A percentile compares a stretch with the other conserved stretches of the same genome.
Conservation (phyloP, 768 basidiomycete genomes). For the Pisolithus marmoratus region DNA sequence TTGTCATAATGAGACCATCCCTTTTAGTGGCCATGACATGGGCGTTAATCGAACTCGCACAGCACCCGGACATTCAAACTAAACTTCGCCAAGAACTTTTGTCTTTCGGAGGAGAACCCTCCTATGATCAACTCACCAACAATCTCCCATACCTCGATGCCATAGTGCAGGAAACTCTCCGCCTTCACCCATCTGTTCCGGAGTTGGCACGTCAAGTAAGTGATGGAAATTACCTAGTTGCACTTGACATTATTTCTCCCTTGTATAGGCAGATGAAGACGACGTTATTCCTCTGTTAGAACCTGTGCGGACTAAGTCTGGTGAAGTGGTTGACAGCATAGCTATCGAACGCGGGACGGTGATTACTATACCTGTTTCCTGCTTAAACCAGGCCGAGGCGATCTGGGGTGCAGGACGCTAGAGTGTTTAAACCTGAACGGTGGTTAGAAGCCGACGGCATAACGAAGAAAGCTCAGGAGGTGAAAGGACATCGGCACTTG, state of each 20-base stretch:
- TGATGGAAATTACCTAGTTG: too few relatives aligned
- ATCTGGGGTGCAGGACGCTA: conserved; percentile 56
- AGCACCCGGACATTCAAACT: conserved; percentile 40
- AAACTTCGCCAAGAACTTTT: conserved; percentile 46
- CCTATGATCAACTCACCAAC: conserved; percentile 46
- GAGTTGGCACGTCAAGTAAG: too few relatives aligned
- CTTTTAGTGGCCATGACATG: conserved; percentile 28
- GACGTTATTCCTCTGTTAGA: too few relatives aligned
- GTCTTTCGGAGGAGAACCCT: conserved; percentile 40
- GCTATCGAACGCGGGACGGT: conserved; percentile 31
- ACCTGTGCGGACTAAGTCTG: too few relatives aligned
- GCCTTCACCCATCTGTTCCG: too few relatives aligned
- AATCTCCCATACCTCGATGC: conserved; percentile 51
- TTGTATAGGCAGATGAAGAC: too few relatives aligned
- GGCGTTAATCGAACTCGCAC: conserved; percentile 50
- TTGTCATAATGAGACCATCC: neutral
- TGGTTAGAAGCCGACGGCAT: conserved; percentile 18
- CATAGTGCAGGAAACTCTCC: conserved; percentile 13
- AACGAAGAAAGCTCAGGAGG: conserved; percentile 12
- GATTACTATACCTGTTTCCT: conserved; percentile 37
- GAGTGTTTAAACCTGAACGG: conserved; percentile 17
- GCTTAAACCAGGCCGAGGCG: conserved; percentile 43
- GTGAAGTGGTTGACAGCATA: too few relatives aligned
- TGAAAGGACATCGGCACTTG: conserved; percentile 23
- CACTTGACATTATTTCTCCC: too few relatives aligned